Percentiles rank a stretch among this genome's conserved stretches.
Evolutionary conservation across 2,329 filamentous ascomycete genomes (phyloP).

Genomic region (Ophiocordyceps australis): DNA sequence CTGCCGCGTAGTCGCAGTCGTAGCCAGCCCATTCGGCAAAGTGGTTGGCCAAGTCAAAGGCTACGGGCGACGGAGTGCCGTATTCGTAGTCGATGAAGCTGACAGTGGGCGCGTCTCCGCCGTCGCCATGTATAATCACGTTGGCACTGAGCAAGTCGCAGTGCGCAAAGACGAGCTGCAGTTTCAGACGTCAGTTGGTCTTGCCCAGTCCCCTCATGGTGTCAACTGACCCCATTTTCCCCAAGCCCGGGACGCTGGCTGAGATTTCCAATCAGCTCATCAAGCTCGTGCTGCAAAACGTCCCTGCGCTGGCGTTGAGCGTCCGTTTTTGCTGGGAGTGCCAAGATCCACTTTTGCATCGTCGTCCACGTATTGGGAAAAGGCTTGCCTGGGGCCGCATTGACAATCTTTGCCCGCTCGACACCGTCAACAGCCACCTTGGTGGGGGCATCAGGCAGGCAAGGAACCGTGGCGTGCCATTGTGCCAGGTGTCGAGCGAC

Average conservation of each 20-base stretch:
- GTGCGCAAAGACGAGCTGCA: conserved; percentile 74
- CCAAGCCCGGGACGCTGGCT: conserved; percentile 65
- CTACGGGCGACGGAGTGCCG: conserved; percentile 79
- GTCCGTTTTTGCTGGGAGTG: conserved; percentile 56
- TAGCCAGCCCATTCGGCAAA: conserved; percentile 98
- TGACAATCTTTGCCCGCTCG: conserved; percentile 23
- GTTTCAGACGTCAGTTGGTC: no score
- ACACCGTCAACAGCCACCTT: conserved; percentile 7
- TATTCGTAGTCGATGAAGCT: conserved; percentile 98
- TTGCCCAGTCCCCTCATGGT: no score
- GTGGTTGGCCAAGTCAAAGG: conserved; percentile 95
- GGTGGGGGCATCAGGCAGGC: conserved; percentile 19
- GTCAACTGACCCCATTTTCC: conserved; percentile 54
- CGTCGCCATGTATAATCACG: conserved; percentile 55
- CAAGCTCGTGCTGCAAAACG: conserved; percentile 56
- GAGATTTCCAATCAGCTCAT: conserved; percentile 49
- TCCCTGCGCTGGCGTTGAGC: conserved; percentile 49
- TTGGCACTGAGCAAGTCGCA: conserved; percentile 95
- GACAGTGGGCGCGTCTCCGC: conserved; percentile 19
- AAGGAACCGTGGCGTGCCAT: conserved; percentile 70
- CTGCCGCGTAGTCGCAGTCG: conserved; percentile 72
- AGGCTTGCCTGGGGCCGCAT: conserved; percentile 45
- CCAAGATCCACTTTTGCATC: conserved; percentile 88
- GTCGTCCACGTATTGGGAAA: conserved; percentile 88
- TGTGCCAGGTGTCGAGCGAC: conserved; percentile 73